Evolutionary conservation across 2,329 filamentous ascomycete genomes (phyloP), one percentile per base, ranked within the genome.

Genomic region (Seiridium cupressi): DNA sequence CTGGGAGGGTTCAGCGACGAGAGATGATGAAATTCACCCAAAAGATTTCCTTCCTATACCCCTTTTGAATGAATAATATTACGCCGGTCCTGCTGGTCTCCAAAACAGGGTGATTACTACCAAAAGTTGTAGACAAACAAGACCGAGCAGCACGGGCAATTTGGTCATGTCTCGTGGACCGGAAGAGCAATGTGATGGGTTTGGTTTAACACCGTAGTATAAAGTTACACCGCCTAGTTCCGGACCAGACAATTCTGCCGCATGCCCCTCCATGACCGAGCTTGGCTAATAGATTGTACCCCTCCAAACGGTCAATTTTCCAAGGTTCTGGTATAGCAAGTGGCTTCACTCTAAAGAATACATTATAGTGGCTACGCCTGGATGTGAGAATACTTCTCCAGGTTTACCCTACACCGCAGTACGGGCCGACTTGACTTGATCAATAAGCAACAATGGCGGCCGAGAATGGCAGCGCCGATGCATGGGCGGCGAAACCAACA

Each of bases 401-500:
- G 18, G 18, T 26, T 26, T 26, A 26, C 18, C 18, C 18, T 26
- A 26, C 1, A 26, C 18, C 18, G 18, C 18, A 26, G 18, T 26
- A 26, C 18, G 18, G 2, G 18, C 18, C 18, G 18, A 26, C 18
- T 26, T 26, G 18, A 26, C 18, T 26, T 26, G 38, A 42, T 42
- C 38, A 8, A 42, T 42, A 42, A 42, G 38, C 38, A 42, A 42
- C 13, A 42, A 51, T 51, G 49, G 49, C 49, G 18, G 49, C 11
- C 34, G 31, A 51, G 35, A 35, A 35, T 5, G 42, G 18, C 42
- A 34, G 34, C 8, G 13, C 3, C 47, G 47, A 26, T 13, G 47
- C 49, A 36, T 7, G 40, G 47, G 44, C 57, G 4, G 51, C 54
- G 2, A 82, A 79, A 61, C 89, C 88, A n/a, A 76, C 76, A 1